phyloP scores from a whole-genome alignment of 352 stramenopile genomes.

The Phytophthora fragariaefolia region DNA sequence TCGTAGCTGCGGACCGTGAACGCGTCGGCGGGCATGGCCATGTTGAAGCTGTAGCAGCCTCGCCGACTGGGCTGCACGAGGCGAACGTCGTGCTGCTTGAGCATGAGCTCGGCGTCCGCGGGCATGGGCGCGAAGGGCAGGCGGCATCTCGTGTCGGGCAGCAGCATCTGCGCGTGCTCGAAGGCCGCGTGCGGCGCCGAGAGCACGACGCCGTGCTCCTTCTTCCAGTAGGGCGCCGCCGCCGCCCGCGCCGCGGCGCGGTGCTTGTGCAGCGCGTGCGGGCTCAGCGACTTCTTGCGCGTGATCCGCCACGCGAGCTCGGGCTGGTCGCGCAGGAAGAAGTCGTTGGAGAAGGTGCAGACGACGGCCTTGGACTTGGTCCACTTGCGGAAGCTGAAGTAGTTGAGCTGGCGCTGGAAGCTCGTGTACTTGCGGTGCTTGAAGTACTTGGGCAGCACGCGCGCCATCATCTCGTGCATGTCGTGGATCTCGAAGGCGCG shows the following conservation, averaged over 20 bases:
- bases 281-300: slow-evolving; percentile 63
- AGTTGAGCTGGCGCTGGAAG: slow-evolving; percentile 94
- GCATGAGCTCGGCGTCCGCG: slow-evolving; percentile 34
- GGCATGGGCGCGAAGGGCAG: slow-evolving; percentile 32
- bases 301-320: slow-evolving; percentile 72
- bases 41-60: slow-evolving; percentile 28
- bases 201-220: slow-evolving; percentile 5
- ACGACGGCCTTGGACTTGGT: slow-evolving; percentile 83
- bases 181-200: slow-evolving; percentile 17
- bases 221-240: slow-evolving; percentile 33
- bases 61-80: slow-evolving; percentile 20
- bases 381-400: slow-evolving; percentile 94
- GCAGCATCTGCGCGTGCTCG: slow-evolving; percentile 19
- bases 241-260: slow-evolving; percentile 11
- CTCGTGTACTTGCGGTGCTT: slow-evolving; percentile 95
- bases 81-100: slow-evolving; percentile 45
- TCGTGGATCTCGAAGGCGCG: slow-evolving; percentile 80
- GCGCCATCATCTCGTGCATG: slow-evolving; percentile 82
- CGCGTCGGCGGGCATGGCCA: slow-evolving; percentile 12
- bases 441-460: slow-evolving; percentile 93
- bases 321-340: slow-evolving; percentile 71
- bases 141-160: slow-evolving; percentile 18
- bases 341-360: slow-evolving; percentile 83
- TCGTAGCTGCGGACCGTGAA: slow-evolving; percentile 26
- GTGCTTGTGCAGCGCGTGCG: slow-evolving; percentile 24